Percentiles rank a stretch among this genome's conserved stretches.
Conservation (phyloP, 2,329 filamentous ascomycete genomes). For the Elsinoe fawcettii region DNA sequence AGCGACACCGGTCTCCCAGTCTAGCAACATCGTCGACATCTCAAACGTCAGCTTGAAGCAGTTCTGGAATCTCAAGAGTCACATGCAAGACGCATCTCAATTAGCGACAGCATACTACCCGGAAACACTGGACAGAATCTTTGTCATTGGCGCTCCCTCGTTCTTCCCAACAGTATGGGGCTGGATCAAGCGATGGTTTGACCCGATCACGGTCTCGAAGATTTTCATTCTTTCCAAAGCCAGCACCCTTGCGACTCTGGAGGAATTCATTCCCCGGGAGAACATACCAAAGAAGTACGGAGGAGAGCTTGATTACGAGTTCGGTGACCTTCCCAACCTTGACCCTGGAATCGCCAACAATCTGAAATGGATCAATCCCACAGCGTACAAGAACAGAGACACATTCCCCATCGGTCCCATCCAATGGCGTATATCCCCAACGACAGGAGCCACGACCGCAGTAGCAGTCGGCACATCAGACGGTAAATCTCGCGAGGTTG, state of each 20-base stretch:
- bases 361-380: slow-evolving; percentile 35
- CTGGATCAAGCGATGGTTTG: slow-evolving; percentile 91
- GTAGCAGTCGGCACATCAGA: slow-evolving; percentile 39
- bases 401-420: slow-evolving; percentile 43
- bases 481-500: slow-evolving; percentile 32
- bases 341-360: slow-evolving; percentile 47
- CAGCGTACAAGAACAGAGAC: slow-evolving; percentile 24
- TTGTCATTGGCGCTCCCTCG: slow-evolving; percentile 78
- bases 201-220: slow-evolving; percentile 85
- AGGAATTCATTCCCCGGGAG: slow-evolving; percentile 68
- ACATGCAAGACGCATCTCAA: slow-evolving; percentile 87
- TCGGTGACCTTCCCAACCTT: slow-evolving; percentile 65
- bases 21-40: slow-evolving; percentile 93
- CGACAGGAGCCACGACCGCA: slow-evolving; percentile 38
- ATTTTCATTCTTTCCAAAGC: slow-evolving; percentile 76
- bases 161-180: slow-evolving; percentile 94
- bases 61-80: slow-evolving; percentile 88
- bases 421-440: slow-evolving; percentile 30
- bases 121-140: slow-evolving; percentile 81
- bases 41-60: slow-evolving; percentile 79
- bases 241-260: slow-evolving; percentile 70
- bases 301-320: slow-evolving; percentile 74
- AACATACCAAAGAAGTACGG: slow-evolving; percentile 89
- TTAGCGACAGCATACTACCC: slow-evolving; percentile 91
- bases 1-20: slow-evolving; percentile 81